Percentiles rank a stretch among this genome's conserved stretches.
Conservation (phyloP, 129 eudicot species). For the Flaveria brownii region DNA sequence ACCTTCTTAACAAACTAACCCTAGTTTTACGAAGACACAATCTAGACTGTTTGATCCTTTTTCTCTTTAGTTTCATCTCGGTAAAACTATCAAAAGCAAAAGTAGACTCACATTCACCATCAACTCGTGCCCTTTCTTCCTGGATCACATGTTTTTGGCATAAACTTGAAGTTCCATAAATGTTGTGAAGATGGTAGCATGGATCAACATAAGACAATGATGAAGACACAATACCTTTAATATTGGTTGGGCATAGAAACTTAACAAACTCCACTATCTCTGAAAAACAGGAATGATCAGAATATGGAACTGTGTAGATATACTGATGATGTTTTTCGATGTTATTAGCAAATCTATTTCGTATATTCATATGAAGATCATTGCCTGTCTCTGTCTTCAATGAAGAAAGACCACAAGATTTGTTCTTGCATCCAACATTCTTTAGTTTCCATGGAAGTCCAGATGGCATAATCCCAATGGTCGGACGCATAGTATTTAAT, state of each 20-base stretch:
- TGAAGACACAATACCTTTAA: conserved; percentile 82
- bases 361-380: conserved; percentile 25
- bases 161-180: conserved; percentile 48
- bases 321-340: conserved; percentile 40
- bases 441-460: conserved; percentile 82
- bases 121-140: conserved; percentile 38
- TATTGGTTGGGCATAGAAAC: conserved; percentile 56
- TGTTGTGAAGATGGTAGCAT: conserved; percentile 59
- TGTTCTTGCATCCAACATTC: conserved; percentile 32
- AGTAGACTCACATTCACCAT: conserved; percentile 29
- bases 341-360: conserved; percentile 31
- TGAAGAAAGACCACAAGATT: conserved; percentile 38
- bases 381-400: conserved; percentile 21
- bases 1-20: conserved; percentile 58
- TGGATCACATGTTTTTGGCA: conserved; percentile 32
- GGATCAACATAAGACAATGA: conserved; percentile 67
- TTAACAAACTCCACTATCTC: conserved; percentile 76
- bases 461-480: conserved; percentile 94
- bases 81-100: conserved; percentile 20
- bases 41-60: conserved; percentile 23
- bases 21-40: conserved; percentile 38
- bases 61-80: conserved; percentile 40
- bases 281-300: conserved; percentile 79
- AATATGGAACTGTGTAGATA: conserved; percentile 71
- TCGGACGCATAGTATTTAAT: conserved; percentile 60